Evolutionary conservation across 73 alveolate species (phyloP), one percentile per base, ranked within the genome.

Genomic region (Blepharisma japonicum): DNA sequence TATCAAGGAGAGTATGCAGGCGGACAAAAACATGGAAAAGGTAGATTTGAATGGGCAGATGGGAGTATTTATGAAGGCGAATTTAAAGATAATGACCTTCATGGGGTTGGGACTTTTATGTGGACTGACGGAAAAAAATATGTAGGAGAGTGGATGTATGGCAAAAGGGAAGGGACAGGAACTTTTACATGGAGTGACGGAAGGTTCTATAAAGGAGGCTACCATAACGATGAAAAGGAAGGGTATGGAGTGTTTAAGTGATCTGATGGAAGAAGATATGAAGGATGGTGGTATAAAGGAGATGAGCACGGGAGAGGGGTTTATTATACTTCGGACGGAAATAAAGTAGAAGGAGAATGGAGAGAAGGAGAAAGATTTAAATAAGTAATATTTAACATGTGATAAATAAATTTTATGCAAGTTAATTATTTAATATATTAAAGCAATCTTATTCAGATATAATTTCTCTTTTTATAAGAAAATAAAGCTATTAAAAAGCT

Each of bases 121-220:
- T 93, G 98, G 97, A 68, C 74, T 9, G 96, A 91, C 74, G 97
- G 95, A 32, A 86, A 90, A 83, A 74, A 55, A 45, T 91, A 91
- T 80, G 87, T 85, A 68, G 97, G 97, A 32, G 78, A 88, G 9
- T 91, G 87, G 94, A 77, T 82, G 67, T 81, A 91, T 42, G 85
- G 86, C 76, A 77, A 79, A 49, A 91, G 77, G 90, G 85, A 83
- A 74, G 97, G 97, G 20, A 56, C 86, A 66, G 97, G 97, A 51
- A 85, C 78, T 68, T 86, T 89, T 48, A 68, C 84, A 42, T 90
- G 97, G 96, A 82, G 78, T 53, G 91, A 86, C 48, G 89, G 93
- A 23, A 82, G 86, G 68, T 68, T 68, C 54, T 91, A 90, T 67
- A 48, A 83, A 6, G 93, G 93, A 46, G 93, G 83, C 32, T 86